Conservation (phyloP, 2,329 filamentous ascomycete genomes). For the Colletotrichum nymphaeae region DNA sequence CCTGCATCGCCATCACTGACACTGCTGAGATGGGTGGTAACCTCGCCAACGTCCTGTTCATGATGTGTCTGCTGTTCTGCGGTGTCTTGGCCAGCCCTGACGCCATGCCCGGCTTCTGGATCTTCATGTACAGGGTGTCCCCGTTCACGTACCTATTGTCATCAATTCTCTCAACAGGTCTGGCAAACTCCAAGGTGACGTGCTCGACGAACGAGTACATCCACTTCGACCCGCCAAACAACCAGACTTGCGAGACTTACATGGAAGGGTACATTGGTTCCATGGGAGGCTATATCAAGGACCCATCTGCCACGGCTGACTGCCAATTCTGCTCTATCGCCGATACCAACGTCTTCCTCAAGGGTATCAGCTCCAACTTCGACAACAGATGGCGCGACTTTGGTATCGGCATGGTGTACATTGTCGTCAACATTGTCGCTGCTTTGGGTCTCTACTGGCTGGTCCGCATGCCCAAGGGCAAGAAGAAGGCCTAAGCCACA, state of each 20-base stretch:
- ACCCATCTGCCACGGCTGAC: slow-evolving; percentile 51
- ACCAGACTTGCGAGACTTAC: slow-evolving; percentile 60
- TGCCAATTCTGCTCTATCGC: slow-evolving; percentile 58
- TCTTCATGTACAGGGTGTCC: slow-evolving; percentile 75
- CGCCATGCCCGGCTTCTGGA: slow-evolving; percentile 75
- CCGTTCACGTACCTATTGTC: slow-evolving; percentile 77
- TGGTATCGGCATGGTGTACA: slow-evolving; percentile 64
- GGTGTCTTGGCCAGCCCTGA: slow-evolving; percentile 69
- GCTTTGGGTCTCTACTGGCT: slow-evolving; percentile 62
- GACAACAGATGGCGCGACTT: slow-evolving; percentile 65
- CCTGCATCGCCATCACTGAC: slow-evolving; percentile 74
- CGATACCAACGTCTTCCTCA: slow-evolving; percentile 52
- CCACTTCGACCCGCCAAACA: slow-evolving; percentile 62
- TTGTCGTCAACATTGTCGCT: slow-evolving; percentile 59
- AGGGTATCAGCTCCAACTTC: slow-evolving; percentile 56
- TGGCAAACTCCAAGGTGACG: slow-evolving; percentile 38
- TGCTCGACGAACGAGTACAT: slow-evolving; percentile 57
- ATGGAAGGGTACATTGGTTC: slow-evolving; percentile 53
- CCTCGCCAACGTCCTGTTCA: slow-evolving; percentile 69
- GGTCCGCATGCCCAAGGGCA: slow-evolving; percentile 46
- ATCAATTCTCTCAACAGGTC: slow-evolving; percentile 61
- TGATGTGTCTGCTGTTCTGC: slow-evolving; percentile 67
- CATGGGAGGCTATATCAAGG: slow-evolving; percentile 59
- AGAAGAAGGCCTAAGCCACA: slow-evolving; percentile 22
- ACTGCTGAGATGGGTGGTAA: slow-evolving; percentile 73